Evolutionary conservation across 768 basidiomycete genomes (phyloP).

Genomic region (Collybia mongolica): DNA sequence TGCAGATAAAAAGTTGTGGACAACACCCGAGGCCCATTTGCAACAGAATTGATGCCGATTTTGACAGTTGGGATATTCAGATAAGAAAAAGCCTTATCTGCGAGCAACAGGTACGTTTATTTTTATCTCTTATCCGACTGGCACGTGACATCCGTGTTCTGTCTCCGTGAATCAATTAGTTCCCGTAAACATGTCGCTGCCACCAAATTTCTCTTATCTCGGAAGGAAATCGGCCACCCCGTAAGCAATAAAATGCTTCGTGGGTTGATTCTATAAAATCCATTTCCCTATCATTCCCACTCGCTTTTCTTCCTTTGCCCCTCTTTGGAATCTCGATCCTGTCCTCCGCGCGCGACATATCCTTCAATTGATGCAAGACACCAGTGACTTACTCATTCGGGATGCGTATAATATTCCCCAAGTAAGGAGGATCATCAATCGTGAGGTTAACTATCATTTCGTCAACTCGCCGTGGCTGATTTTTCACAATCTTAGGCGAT

Average conservation of each 20-base stretch:
- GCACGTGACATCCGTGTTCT: slow-evolving; percentile 5
- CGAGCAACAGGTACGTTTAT: background rate
- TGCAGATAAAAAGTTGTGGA: too few species aligned
- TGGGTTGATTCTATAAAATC: too few species aligned
- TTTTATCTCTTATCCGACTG: slow-evolving; percentile 4
- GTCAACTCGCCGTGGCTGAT: background rate
- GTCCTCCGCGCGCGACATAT: too few species aligned
- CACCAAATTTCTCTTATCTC: slow-evolving; percentile 16
- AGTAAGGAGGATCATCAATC: background rate
- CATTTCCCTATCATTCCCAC: too few species aligned
- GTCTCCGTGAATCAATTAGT: too few species aligned
- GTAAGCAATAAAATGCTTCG: background rate
- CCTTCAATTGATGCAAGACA: background rate
- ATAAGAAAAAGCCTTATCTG: background rate
- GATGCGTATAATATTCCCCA: background rate
- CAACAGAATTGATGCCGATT: too few species aligned
- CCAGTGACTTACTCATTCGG: background rate
- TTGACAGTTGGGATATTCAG: background rate
- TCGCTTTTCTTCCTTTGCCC: background rate
- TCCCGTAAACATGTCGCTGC: too few species aligned
- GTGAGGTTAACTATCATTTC: background rate
- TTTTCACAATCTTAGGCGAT: slow-evolving; percentile 12
- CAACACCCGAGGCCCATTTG: too few species aligned
- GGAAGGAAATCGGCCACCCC: slow-evolving; percentile 13
- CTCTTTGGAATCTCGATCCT: too few species aligned